Evolutionary conservation across 352 stramenopile genomes (phyloP).

Genomic region (Pilasporangium apinafurcum): DNA sequence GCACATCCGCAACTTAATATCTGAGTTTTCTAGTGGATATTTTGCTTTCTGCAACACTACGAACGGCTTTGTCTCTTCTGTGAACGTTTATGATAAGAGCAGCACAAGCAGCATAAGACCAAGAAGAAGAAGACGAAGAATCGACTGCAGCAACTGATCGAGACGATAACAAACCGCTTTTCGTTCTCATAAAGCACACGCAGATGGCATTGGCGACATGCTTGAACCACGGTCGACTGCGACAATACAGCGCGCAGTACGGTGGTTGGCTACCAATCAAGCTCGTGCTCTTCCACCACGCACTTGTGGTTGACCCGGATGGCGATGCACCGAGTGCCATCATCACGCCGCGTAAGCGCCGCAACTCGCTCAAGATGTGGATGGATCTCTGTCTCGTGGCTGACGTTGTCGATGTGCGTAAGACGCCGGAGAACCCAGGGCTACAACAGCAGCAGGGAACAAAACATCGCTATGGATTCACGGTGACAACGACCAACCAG

Average conservation of each 20-base stretch:
- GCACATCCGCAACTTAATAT: no score
- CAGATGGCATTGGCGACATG: slow-evolving; percentile 21
- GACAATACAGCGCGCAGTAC: slow-evolving; percentile 48
- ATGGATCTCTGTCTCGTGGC: slow-evolving; percentile 35
- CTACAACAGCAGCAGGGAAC: slow-evolving; percentile 13
- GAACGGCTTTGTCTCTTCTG: no score
- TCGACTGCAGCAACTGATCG: no score
- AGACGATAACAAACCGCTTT: background rate
- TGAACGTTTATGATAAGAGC: no score
- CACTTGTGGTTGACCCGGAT: slow-evolving; percentile 46
- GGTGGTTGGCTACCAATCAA: slow-evolving; percentile 39
- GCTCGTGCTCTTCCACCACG: slow-evolving; percentile 35
- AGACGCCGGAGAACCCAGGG: slow-evolving; percentile 13
- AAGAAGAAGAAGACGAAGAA: no score
- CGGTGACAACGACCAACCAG: slow-evolving; percentile 20
- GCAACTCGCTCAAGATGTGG: slow-evolving; percentile 36
- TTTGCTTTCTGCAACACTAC: no score
- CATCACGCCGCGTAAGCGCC: slow-evolving; percentile 32
- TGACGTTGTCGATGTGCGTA: slow-evolving; percentile 22
- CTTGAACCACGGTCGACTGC: slow-evolving; percentile 28
- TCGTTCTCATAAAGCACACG: slow-evolving; percentile 4
- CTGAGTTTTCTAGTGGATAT: no score
- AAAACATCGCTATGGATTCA: slow-evolving; percentile 31
- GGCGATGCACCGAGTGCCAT: slow-evolving; percentile 14
- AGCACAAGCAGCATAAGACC: no score